Evolutionary conservation across 306 rosid species (phyloP).

Genomic region (Ceratonia siliqua): DNA sequence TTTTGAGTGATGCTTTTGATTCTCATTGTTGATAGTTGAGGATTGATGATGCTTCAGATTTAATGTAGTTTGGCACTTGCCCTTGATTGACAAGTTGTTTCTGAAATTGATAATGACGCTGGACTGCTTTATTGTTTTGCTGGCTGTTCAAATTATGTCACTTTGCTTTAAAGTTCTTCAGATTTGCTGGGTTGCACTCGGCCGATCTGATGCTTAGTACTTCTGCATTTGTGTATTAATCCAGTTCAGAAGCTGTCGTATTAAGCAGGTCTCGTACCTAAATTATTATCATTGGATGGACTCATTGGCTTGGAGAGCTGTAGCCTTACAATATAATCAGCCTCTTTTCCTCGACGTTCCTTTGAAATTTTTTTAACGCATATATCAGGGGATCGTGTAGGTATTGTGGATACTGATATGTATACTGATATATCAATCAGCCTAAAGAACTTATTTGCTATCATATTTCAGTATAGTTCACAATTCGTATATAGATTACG

Average conservation of each 20-base stretch:
- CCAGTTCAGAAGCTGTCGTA: not conserved
- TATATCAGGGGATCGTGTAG: slow-evolving; percentile 35
- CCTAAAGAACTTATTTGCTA: not conserved
- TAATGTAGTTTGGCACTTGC: not conserved
- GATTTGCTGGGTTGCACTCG: not conserved
- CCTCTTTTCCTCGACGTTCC: not conserved
- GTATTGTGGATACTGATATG: not conserved
- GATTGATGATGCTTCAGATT: not conserved
- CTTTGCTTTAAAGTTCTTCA: not conserved
- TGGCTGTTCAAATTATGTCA: too few relatives aligned
- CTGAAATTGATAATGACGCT: not conserved
- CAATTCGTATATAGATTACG: not conserved
- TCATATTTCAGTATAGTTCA: not conserved
- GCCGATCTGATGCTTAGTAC: slow-evolving; percentile 25
- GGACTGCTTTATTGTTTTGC: too few relatives aligned
- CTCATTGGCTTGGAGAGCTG: not conserved
- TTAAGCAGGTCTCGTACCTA: not conserved
- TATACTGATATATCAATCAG: not conserved
- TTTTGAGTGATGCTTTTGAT: not conserved
- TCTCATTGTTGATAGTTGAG: not conserved
- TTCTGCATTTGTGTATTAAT: slow-evolving; percentile 25
- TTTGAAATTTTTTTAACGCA: too few relatives aligned
- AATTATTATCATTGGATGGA: not conserved
- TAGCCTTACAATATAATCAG: not conserved
- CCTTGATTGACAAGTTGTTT: not conserved